Base-by-base conservation (phyloP, 1,284 basidiomycete species). In the Fomitiporia mediterranea region DNA sequence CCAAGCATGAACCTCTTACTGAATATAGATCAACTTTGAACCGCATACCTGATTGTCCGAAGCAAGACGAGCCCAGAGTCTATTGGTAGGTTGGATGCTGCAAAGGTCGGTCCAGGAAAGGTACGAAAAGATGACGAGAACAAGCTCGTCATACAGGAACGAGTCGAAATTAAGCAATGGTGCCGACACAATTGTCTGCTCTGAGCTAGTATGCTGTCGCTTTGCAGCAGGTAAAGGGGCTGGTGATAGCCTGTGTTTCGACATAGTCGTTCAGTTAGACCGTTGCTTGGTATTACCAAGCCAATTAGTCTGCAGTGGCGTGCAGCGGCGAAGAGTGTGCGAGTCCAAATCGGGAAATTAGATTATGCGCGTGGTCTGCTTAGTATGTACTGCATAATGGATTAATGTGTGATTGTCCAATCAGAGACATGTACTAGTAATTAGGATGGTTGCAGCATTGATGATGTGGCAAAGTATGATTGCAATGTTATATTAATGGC, bases 81-180 rank as follows among this genome's bases (percentile, higher is more conserved):
- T 76, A 68, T 78, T 88, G 38, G 78, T 81, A n/a, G 73, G 66
- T 66, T 89, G 84, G 17, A 79, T 70, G 4, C 73, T 66, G 65
- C 88, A 90, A 17, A 91, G 79, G 68, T 89, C 87, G 23, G 69
- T 63, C 70, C 76, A 82, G 19, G 80, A 76, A 30, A 91, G 75
- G 68, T 83, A 76, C 2, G 86, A 82, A 72, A 91, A 88, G 55
- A 91, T 83, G 63, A 75, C 76, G 27, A 91, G 72, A 51, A 89
- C 73, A 46, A 91, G 77, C 68, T 91, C 88, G 62, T 91, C 89
- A 65, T 81, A 90, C 39, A 91, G 71, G 4, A 76, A 71, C 50
- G 68, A 71, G 60, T 85, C 79, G 65, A 88, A 84, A 37, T 72
- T 75, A 30, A 72, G 44, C 17, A 60, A 17, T 56, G 28, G 17